Base-by-base conservation (phyloP, 1,284 basidiomycete species). In the Boletellus dicymbophilus region DNA sequence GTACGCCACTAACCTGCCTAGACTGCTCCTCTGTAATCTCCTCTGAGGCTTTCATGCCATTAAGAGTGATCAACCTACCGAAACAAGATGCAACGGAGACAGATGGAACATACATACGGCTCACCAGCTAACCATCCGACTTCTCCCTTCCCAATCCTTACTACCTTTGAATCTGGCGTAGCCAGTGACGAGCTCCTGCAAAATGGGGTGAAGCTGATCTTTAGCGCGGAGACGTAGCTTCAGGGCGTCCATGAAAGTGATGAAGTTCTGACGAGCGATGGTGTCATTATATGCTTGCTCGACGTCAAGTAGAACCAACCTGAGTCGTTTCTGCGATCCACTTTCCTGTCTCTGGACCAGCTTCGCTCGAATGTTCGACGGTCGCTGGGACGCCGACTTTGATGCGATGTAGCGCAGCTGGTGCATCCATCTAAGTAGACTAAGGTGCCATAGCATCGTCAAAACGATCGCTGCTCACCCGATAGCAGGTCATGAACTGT, bases 251-350 rank as follows among this genome's bases (percentile, higher is more conserved):
- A 98, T 98, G 59, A 99, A 95, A 0, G 96, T 98, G 62, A 99
- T 99, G 60, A 98, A 99, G 64, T 85, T 90, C 91, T 96, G 15
- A n/a, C 16, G 11, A 31, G 59, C 4, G 8, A 5, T 43, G 46
- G 10, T 41, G 10, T 36, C 34, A 37, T 39, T 52, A 38, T 38
- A 25, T 23, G 12, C 26, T 46, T 3, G 27, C 37, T 1, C 9
- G 21, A 42, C 22, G 22, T 12, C 7, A 27, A 31, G 36, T 22
- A 22, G 12, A 41, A 45, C 69, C 75, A 90, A n/a, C 93, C 78
- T 97, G 93, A 1, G 97, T 99, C 5, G 95, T 98, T 70, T 98
- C 95, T 6, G 96, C 96, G n/a, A 99, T 94, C 87, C 92, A 94
- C 71, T 98, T 96, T 26, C 92, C 92, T 0, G 92, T 92, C 69